Evolutionary conservation across 768 basidiomycete species (phyloP).

Genomic region (Russula virescens): DNA sequence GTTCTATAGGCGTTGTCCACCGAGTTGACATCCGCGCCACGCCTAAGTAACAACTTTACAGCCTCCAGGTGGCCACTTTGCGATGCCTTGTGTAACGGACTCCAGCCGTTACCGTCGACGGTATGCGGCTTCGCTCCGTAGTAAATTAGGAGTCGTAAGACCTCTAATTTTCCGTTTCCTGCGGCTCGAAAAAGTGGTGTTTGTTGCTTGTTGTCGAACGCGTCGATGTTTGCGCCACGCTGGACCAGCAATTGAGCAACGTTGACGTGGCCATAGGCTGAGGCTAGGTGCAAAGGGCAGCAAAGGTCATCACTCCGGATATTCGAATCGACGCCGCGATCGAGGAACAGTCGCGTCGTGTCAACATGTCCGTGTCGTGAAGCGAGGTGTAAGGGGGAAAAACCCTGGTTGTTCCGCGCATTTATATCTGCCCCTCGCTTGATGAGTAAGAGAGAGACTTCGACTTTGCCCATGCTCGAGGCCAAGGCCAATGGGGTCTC

Average conservation of each 20-base stretch:
- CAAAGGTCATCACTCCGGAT: background rate
- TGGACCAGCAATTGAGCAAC: background rate
- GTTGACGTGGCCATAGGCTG: background rate
- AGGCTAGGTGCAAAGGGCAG: background rate
- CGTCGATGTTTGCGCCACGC: background rate
- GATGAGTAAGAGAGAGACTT: background rate
- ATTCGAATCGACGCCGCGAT: background rate
- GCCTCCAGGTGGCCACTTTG: background rate
- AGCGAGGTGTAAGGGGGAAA: background rate
- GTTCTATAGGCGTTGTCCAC: background rate
- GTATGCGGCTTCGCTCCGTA: background rate
- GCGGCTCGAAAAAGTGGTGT: background rate
- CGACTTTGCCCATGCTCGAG: background rate
- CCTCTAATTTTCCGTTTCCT: background rate
- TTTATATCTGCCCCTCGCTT: background rate
- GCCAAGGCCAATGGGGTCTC: background rate
- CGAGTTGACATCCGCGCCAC: background rate
- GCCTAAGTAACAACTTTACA: background rate
- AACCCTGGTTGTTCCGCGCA: background rate
- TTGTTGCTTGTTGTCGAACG: background rate
- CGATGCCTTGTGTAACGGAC: constrained; percentile 1
- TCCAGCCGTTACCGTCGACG: background rate
- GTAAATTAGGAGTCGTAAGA: background rate
- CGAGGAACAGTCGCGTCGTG: background rate
- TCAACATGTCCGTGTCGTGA: background rate